Conservation (phyloP, 768 basidiomycete species). For the Tulasnella calospora region DNA sequence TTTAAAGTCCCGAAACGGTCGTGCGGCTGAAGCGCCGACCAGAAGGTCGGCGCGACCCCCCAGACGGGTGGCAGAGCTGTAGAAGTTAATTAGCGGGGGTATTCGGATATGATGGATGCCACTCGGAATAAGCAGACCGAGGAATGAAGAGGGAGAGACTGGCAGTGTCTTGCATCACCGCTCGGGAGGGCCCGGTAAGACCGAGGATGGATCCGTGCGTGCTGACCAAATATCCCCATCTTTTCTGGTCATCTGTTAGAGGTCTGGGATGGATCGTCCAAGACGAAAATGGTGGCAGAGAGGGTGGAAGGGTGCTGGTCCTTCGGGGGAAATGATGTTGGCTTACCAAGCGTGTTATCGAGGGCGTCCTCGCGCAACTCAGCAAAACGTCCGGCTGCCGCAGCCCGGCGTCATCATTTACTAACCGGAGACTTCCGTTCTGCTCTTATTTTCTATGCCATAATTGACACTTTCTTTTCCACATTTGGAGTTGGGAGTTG, state of each 20-base stretch:
- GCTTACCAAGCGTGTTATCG: not conserved
- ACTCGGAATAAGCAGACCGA: not conserved
- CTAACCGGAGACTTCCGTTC: not conserved
- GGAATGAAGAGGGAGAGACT: not conserved
- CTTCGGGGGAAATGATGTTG: not conserved
- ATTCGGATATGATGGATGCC: not conserved
- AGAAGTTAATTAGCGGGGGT: not conserved
- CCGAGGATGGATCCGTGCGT: not conserved
- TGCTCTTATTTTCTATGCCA: not conserved
- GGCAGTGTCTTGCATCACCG: not conserved
- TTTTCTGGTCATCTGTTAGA: not conserved
- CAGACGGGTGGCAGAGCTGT: not conserved
- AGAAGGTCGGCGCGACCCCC: not conserved
- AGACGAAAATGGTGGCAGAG: not conserved
- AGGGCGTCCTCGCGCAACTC: not conserved
- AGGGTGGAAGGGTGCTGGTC: not conserved
- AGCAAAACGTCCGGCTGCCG: not conserved
- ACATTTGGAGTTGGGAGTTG: too few species aligned
- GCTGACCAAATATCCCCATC: not conserved
- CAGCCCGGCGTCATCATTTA: not conserved
- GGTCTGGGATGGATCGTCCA: not conserved
- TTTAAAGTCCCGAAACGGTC: not conserved
- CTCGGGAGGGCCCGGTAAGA: not conserved
- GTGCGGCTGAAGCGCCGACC: not conserved
- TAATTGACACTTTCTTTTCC: not conserved